Conservation (phyloP, 345 rosid genomes). For the Eucalyptus cloeziana region DNA sequence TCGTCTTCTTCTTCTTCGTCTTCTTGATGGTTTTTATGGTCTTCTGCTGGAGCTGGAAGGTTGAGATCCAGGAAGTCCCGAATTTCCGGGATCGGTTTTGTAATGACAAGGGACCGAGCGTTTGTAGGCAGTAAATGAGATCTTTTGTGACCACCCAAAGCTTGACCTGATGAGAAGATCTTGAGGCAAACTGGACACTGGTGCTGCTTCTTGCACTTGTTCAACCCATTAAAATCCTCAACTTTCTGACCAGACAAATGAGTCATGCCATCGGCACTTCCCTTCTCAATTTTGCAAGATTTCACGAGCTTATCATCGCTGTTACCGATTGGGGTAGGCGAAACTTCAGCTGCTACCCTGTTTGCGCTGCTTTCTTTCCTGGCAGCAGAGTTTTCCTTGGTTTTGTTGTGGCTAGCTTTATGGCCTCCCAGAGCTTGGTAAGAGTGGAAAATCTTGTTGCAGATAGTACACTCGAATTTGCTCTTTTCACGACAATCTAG, state of each 20-base stretch:
- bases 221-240: not conserved
- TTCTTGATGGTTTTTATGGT: not conserved
- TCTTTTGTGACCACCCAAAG: slow-evolving; percentile 84
- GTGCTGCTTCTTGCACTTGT: slow-evolving; percentile 19
- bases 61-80: slow-evolving; percentile 39
- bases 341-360: slow-evolving; percentile 8
- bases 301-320: not conserved
- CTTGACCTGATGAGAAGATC: slow-evolving; percentile 72
- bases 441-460: slow-evolving; percentile 54
- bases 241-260: not conserved
- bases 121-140: slow-evolving; percentile 25
- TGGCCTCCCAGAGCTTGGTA: slow-evolving; percentile 95
- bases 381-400: not conserved
- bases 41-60: slow-evolving; percentile 44
- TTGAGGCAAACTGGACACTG: slow-evolving; percentile 53
- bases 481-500: slow-evolving; percentile 5
- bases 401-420: slow-evolving; percentile 62
- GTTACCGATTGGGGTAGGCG: not conserved
- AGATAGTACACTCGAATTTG: slow-evolving; percentile 57
- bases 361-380: slow-evolving; percentile 14
- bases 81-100: not conserved
- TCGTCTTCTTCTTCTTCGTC: not conserved
- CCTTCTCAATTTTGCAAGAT: not conserved
- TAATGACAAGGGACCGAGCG: not conserved
- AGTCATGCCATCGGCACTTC: not conserved